Evolutionary conservation across 1,284 basidiomycete species (phyloP), one percentile per base, ranked within the genome.

Genomic region (Psilocybe mexicana): DNA sequence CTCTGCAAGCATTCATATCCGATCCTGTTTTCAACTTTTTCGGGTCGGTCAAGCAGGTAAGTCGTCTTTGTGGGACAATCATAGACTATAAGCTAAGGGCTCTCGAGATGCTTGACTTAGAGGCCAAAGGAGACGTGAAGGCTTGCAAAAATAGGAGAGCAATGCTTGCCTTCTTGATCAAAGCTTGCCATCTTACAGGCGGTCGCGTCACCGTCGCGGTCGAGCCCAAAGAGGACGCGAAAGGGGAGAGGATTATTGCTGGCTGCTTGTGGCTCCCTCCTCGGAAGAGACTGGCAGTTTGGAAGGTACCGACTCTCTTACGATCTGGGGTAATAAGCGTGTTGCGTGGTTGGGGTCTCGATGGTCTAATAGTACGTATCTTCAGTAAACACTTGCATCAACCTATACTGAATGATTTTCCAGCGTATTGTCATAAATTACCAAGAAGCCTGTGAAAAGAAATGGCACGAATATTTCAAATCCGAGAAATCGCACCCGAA

Each of bases 181-280:
- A 58, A 26, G 47, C 61, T 11, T 68, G 66, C 38, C 43, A 64
- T 43, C 58, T 56, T 23, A 3, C 65, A 5, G 66, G 67, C 1
- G 70, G 67, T 1, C 66, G 70, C 24, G 63, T 71, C 49, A 70
- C 65, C 1, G 66, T 72, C 6, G 58, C 64, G 4, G 62, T 68
- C 25, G 55, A 66, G 44, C 38, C 5, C 0, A 43, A 52, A n/a
- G 47, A 50, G 40, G 26, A 56, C 25, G 25, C 46, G 12, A 45
- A 38, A 43, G 56, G 57, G 26, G 66, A 67, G 18, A 65, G 57
- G 35, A 65, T 72, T 30, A 63, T 68, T 1, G 63, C 63, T 24
- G 58, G 55, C 18, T 65, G 68, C 8, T 50, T 67, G 10, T 73
- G 72, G 70, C 58, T 67, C 3, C 70, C 70, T 12, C 70, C 70